Conservation (phyloP, 2,329 filamentous ascomycete genomes). For the Penicillium sp. region DNA sequence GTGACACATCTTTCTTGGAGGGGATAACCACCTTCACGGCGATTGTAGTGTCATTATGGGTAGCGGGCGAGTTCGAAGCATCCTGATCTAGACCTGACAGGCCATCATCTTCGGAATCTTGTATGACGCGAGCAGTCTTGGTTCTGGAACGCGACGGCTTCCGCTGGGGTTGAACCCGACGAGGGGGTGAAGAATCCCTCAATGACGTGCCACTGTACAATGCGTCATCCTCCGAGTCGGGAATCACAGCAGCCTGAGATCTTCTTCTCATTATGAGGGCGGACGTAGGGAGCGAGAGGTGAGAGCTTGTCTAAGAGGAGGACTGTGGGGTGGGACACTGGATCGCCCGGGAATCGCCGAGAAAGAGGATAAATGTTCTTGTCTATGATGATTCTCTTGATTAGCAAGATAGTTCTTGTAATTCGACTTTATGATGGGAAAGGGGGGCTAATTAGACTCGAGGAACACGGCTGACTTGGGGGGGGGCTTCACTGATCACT, state of each 20-base stretch:
- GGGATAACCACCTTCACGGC: conserved; percentile 36
- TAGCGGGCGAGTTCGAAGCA: conserved; percentile 2
- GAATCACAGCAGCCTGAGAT: conserved; percentile 15
- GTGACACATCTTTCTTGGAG: conserved; percentile 25
- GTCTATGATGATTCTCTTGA: background rate
- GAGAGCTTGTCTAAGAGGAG: background rate
- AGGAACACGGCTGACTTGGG: background rate
- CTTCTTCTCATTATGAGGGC: conserved; percentile 18
- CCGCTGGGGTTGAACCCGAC: conserved; percentile 11
- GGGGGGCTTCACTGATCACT: background rate
- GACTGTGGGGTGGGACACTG: background rate
- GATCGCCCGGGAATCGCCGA: background rate
- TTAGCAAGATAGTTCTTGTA: background rate
- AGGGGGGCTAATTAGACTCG: background rate
- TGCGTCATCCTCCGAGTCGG: conserved; percentile 26
- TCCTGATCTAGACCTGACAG: conserved; percentile 12
- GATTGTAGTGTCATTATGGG: background rate
- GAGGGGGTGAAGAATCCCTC: conserved; percentile 15
- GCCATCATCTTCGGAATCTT: conserved; percentile 24
- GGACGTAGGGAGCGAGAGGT: background rate
- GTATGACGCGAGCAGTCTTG: conserved; percentile 18
- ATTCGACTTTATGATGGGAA: background rate
- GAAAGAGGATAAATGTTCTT: background rate
- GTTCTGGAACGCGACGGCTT: conserved; percentile 20
- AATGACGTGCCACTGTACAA: conserved; percentile 17